Evolutionary conservation across 768 basidiomycete species (phyloP), one percentile per base, ranked within the genome.

Genomic region (Leccinum subgranulosum): DNA sequence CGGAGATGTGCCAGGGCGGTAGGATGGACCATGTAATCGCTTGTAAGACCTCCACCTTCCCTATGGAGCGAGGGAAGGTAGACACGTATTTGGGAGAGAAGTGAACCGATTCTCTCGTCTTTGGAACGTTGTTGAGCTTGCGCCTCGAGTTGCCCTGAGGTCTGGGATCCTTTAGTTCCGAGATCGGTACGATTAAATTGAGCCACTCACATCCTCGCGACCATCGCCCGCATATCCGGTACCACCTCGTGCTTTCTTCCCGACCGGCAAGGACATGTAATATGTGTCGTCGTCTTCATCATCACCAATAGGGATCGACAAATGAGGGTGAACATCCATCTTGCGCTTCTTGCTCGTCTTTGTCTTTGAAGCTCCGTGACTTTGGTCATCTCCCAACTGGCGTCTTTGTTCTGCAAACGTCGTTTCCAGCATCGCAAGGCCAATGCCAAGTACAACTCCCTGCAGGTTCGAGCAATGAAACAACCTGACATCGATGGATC

Each of bases 381-480:
- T 64, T 55, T 58, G 58, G 4, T 69, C 73, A 21, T 70, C 71
- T 15, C 66, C 61, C 4, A 60, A 33, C 41, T 76, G 75, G 48
- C 74, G 75, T 12, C 71, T 70, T 58, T 85, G 83, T 41, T 87
- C 84, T 34, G 78, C 70, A 67, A 87, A 95, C 34, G 81, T 73
- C 54, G 84, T 79, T 71, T 96, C 92, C 45, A 96, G 80, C 84
- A 92, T 92, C 34, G 84, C 84, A 46, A 96, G 81, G 9, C 95
- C 94, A 39, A 96, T 80, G n/a, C 94, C 95, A 6, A 98, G 77
- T 61, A 97, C 86, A 14, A 92, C 84, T 39, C 94, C 95, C 74
- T 97, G 90, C 34, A 96, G 70, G 66, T 92, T 90, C 6, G 91
- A 81, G 72, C 94, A 97, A 73, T 97, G 94, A 68, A 95, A 92